phyloP scores from a whole-genome alignment of 2,329 filamentous ascomycete genomes.

The Pseudofabraea citricarpa region DNA sequence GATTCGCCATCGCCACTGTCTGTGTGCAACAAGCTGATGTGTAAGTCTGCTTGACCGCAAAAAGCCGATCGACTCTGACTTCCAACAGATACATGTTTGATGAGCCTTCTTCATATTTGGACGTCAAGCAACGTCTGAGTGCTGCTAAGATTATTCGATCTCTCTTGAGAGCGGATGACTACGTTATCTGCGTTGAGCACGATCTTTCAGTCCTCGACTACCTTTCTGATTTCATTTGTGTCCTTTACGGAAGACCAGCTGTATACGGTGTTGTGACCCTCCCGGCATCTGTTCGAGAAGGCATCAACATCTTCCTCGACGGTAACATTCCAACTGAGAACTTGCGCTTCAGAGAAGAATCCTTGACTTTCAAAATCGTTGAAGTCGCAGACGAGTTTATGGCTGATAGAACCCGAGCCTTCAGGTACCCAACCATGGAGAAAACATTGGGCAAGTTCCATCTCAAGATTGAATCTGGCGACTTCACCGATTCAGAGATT shows the following conservation, averaged over 20 bases:
- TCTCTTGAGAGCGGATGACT: conserved; percentile 82
- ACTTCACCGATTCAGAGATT: conserved; percentile 97
- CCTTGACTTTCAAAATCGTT: conserved; percentile 88
- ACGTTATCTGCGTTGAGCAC: conserved; percentile 98
- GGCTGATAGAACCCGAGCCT: conserved; percentile 77
- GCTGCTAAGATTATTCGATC: conserved; percentile 91
- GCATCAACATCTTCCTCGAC: conserved; percentile 98
- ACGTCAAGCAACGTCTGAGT: conserved; percentile 97
- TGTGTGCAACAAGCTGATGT: conserved; percentile 95
- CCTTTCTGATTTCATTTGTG: conserved; percentile 96
- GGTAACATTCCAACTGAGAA: conserved; percentile 98
- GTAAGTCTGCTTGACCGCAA: conserved; percentile 33
- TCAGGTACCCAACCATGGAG: conserved; percentile 84
- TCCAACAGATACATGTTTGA: conserved; percentile 86
- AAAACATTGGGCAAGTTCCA: conserved; percentile 90
- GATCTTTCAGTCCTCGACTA: conserved; percentile 98
- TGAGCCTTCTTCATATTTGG: conserved; percentile 96
- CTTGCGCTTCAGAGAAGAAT: conserved; percentile 95
- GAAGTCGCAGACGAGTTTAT: conserved; percentile 87
- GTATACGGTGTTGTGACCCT: conserved; percentile 97
- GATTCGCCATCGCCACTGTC: conserved; percentile 94
- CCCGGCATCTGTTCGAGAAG: conserved; percentile 92
- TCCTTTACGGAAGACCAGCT: conserved; percentile 91
- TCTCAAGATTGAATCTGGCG: conserved; percentile 73
- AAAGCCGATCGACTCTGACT: neutral